Conservation (phyloP, 1,139 yeast species). For the Suhomyces anneliseae region DNA sequence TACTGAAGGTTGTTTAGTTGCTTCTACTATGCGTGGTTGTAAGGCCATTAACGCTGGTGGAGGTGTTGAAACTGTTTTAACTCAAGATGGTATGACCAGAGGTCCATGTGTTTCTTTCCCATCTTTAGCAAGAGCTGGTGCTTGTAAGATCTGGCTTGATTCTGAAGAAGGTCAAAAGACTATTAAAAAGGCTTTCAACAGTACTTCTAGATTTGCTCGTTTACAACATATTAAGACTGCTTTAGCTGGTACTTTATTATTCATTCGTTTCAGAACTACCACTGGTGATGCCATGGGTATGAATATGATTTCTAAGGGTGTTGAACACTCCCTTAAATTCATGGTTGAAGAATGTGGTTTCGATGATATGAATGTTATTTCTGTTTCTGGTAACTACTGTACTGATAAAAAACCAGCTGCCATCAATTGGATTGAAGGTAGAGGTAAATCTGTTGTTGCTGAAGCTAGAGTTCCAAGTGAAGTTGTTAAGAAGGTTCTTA, state of each 20-base stretch:
- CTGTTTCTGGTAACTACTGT: conserved; percentile 97
- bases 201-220: conserved; percentile 96
- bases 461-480: conserved; percentile 87
- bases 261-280: conserved; percentile 89
- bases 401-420: conserved; percentile 98
- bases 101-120: conserved; percentile 97
- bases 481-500: conserved; percentile 76
- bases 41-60: conserved; percentile 98
- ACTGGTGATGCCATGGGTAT: conserved; percentile 99
- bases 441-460: conserved; percentile 98
- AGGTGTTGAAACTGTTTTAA: conserved; percentile 87
- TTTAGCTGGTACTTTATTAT: conserved; percentile 88
- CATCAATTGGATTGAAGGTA: conserved; percentile 98
- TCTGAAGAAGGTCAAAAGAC: conserved; percentile 86
- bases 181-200: conserved; percentile 88
- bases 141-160: conserved; percentile 93
- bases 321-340: conserved; percentile 76
- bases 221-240: conserved; percentile 90
- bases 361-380: conserved; percentile 88
- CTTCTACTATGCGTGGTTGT: conserved; percentile 98
- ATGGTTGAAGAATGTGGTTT: conserved; percentile 91
- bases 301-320: conserved; percentile 99
- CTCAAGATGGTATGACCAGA: conserved; percentile 98
- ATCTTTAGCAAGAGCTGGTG: conserved; percentile 81
- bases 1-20: conserved; percentile 97